Base-by-base conservation (phyloP, 2,329 filamentous ascomycete genomes). In the Botrytis sinoallii region DNA sequence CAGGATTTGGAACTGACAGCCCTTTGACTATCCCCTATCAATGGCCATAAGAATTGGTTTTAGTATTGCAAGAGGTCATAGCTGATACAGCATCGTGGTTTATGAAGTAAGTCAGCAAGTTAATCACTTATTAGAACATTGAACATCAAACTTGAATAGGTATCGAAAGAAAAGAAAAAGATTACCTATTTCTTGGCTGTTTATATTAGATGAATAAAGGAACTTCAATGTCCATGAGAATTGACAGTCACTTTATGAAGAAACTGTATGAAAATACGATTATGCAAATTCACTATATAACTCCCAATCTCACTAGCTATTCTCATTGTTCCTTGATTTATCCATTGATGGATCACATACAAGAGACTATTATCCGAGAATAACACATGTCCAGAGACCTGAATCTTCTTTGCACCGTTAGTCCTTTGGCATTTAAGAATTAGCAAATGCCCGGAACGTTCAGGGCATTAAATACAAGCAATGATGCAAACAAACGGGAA, bases 271-370 rank as follows among this genome's bases (percentile, higher is more conserved):
- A 14, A 10, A 52, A 14, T 16, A 1, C 16, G 3, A 5, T 14
- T n/a, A 0, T n/a, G 25, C 1, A 14, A 16, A n/a, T n/a, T 52
- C 2, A n/a, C 7, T 2, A n/a, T n/a, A n/a, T 14, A n/a, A 52
- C 3, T 52, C 0, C 7, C 5, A 14, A 16, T n/a, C 12, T n/a
- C 12, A 3, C 12, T 1, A 52, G 16, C 14, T 1, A 52, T 10
- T 16, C 12, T 2, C 5, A 14, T 16, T 1, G 7, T 52, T 16
- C 1, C 1, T 16, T 3, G 12, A 25, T 12, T n/a, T n/a, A 3
- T 5, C 25, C 3, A 7, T 14, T 7, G 16, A 12, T n/a, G 25
- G 3, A 52, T n/a, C 5, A 14, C 6, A 52, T 14, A n/a, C 5
- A 25, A 52, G 48, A 10, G 9, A 25, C 48, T 52, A 52, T n/a